These are phyloP conservation scores for Aureobasidium zeae DNA, from an alignment of 2,329 filamentous ascomycete genomes.

Conservation along the genomic window DNA sequence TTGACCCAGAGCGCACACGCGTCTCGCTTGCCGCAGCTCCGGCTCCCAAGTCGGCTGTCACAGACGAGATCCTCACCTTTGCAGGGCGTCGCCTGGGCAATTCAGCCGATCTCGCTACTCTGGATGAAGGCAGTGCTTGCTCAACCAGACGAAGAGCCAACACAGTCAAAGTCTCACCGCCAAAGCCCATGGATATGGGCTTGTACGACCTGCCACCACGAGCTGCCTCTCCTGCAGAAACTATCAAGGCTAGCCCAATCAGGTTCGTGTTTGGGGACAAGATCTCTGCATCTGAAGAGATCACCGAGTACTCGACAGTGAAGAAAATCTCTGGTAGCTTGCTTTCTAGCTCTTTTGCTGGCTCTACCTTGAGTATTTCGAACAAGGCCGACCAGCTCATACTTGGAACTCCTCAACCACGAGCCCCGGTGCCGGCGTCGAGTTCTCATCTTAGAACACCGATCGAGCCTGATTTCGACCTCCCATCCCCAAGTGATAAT, in stretches of 20 bases:
- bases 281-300: neutral
- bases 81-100: slow-evolving; percentile 20
- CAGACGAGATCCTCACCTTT: slow-evolving; percentile 18
- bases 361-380: slow-evolving; percentile 10
- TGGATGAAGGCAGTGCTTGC: slow-evolving; percentile 20
- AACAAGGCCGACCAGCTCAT: slow-evolving; percentile 13
- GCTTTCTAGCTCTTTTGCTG: slow-evolving; percentile 11
- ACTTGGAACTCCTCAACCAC: neutral
- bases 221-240: neutral
- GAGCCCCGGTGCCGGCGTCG: neutral
- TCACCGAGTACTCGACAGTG: slow-evolving; percentile 4
- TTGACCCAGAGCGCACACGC: too few relatives aligned
- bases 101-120: slow-evolving; percentile 21
- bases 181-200: neutral
- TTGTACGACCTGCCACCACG: neutral
- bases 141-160: neutral
- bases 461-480: neutral
- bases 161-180: neutral
- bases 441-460: neutral
- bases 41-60: slow-evolving; percentile 8
- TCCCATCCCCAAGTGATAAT: slow-evolving; percentile 7
- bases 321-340: slow-evolving; percentile 13
- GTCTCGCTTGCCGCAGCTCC: slow-evolving; percentile 16
- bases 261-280: slow-evolving; percentile 1
- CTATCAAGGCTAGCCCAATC: neutral